These are phyloP conservation scores for Phytophthora fragariaefolia DNA, from an alignment of 352 stramenopile genomes.

Conservation along the genomic window DNA sequence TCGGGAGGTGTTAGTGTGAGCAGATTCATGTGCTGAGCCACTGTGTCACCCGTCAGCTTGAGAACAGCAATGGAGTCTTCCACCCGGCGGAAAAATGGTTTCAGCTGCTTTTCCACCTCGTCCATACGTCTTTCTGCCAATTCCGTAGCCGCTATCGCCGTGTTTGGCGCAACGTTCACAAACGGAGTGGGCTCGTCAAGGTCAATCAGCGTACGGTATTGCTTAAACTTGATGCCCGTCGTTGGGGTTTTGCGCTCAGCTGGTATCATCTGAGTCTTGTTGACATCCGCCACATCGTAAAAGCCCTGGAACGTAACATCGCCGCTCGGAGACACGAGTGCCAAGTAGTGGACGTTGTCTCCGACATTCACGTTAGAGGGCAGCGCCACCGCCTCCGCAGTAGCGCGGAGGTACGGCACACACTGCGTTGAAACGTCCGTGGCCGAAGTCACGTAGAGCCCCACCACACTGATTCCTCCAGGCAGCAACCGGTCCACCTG, in stretches of 20 bases:
- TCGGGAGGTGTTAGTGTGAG: constrained; percentile 28
- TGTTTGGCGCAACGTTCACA: constrained; percentile 21
- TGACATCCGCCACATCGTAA: constrained; percentile 48
- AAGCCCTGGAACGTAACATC: constrained; percentile 30
- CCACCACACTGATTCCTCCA: constrained; percentile 57
- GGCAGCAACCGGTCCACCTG: constrained; percentile 76
- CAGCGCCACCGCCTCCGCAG: constrained; percentile 41
- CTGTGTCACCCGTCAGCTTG: constrained; percentile 26
- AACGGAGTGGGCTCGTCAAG: constrained; percentile 56
- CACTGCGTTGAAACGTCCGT: constrained; percentile 41
- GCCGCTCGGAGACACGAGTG: constrained; percentile 40
- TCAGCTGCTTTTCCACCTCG: constrained; percentile 56
- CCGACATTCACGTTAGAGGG: constrained; percentile 19
- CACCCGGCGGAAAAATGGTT: constrained; percentile 53
- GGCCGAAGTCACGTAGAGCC: constrained; percentile 64
- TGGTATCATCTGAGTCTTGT: constrained; percentile 38
- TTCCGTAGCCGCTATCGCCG: constrained; percentile 23
- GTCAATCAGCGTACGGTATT: constrained; percentile 52
- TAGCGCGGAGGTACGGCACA: constrained; percentile 61
- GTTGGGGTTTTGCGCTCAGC: constrained; percentile 34
- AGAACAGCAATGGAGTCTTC: constrained; percentile 43
- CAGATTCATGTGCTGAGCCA: constrained; percentile 50
- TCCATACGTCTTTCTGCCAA: constrained; percentile 47
- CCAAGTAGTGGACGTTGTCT: constrained; percentile 49
- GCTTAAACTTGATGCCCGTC: constrained; percentile 32